phyloP scores from a whole-genome alignment of 139 green algal genomes.

The Chlamydomonas eustigma region DNA sequence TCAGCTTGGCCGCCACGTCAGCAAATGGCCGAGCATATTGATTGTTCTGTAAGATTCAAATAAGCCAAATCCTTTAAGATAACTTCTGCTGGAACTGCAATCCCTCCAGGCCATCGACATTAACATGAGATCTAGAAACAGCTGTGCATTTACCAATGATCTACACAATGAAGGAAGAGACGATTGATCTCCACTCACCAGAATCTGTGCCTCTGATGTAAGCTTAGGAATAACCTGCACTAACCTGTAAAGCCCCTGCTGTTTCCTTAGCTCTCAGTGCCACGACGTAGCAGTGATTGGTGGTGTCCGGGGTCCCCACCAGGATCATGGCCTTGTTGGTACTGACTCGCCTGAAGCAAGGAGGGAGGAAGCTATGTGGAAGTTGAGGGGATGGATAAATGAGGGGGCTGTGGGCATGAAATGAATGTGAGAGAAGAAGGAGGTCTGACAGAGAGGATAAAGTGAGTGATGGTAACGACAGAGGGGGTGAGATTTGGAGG shows the following conservation, averaged over 20 bases:
- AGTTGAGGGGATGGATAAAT: too few relatives aligned
- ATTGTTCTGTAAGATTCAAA: constrained; percentile 31
- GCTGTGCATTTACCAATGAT: neutral
- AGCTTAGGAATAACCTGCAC: neutral
- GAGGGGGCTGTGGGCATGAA: too few relatives aligned
- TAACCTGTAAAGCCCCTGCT: constrained; percentile 32
- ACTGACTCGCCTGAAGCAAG: constrained; percentile 9
- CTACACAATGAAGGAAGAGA: too few relatives aligned
- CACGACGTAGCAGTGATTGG: constrained; percentile 32
- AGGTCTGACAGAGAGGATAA: too few relatives aligned
- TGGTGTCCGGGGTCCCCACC: constrained; percentile 28
- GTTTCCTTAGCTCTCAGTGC: constrained; percentile 29
- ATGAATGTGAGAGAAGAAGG: too few relatives aligned
- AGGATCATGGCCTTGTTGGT: constrained; percentile 24
- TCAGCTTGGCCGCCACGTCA: constrained; percentile 21
- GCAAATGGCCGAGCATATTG: constrained; percentile 27
- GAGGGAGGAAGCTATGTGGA: neutral
- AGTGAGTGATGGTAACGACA: too few relatives aligned
- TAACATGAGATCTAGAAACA: neutral
- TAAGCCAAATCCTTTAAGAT: neutral
- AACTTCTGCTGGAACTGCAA: neutral
- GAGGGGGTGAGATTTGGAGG: too few relatives aligned
- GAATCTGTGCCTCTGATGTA: too few relatives aligned
- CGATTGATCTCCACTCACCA: too few relatives aligned
- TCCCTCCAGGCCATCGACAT: neutral